Evolutionary conservation across 257 asterid genomes (phyloP).

Genomic region (Lycium barbarum): DNA sequence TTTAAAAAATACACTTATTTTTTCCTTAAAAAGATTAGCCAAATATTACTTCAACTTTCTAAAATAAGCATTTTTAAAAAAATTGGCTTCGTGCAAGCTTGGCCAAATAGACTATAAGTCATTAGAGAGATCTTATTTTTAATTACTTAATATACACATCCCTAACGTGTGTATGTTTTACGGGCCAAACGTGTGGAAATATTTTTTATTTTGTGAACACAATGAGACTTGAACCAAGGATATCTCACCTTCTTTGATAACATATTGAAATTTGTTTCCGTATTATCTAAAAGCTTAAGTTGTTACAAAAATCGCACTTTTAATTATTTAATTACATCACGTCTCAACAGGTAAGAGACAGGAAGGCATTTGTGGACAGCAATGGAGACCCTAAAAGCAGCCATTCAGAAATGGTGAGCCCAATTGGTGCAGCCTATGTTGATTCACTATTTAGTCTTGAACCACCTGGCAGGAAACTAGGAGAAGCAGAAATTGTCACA

Average conservation of each 20-base stretch:
- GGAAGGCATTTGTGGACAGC: constrained; percentile 71
- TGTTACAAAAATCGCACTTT: neutral
- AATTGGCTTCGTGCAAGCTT: neutral
- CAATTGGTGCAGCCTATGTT: constrained; percentile 86
- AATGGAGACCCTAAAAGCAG: constrained; percentile 43
- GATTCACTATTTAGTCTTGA: constrained; percentile 78
- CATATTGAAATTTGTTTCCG: too few relatives aligned
- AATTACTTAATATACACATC: neutral
- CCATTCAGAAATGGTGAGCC: constrained; percentile 78
- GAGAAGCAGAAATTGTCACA: constrained; percentile 87
- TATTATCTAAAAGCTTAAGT: neutral
- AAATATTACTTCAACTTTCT: neutral
- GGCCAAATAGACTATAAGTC: neutral
- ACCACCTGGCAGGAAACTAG: constrained; percentile 62
- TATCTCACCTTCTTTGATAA: neutral
- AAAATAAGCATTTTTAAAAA: neutral
- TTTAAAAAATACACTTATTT: neutral
- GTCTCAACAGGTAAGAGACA: constrained; percentile 42
- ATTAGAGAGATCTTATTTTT: neutral
- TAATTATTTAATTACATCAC: neutral
- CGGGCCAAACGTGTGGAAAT: neutral
- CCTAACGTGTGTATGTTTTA: neutral
- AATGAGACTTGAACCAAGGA: neutral
- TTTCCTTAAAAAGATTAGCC: neutral
- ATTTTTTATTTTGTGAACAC: neutral